A percentile compares a stretch with the other conserved stretches of the same genome.
Conservation (phyloP, 2,329 filamentous ascomycete species). For the Beauveria pseudobassiana region DNA sequence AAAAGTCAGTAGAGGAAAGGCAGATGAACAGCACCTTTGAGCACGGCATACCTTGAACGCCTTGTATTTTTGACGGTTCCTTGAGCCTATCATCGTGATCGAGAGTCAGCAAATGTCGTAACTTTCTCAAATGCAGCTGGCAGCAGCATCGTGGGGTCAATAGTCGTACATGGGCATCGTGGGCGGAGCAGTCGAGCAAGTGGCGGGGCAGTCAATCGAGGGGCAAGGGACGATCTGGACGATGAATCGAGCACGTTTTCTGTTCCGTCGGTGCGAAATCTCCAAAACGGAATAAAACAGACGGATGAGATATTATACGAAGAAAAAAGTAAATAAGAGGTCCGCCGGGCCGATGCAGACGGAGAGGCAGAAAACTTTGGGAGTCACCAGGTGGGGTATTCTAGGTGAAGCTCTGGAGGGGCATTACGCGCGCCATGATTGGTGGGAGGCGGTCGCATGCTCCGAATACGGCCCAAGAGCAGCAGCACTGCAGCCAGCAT, state of each 20-base stretch:
- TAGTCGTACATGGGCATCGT: slow-evolving; percentile 3
- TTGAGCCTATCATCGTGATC: slow-evolving; percentile 46
- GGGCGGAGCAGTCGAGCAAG: neutral
- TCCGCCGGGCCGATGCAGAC: neutral
- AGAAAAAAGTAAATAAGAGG: neutral
- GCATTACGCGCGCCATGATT: neutral
- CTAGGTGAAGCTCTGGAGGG: slow-evolving; percentile 1
- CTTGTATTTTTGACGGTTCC: slow-evolving; percentile 73
- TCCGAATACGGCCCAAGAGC: neutral
- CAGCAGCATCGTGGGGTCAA: neutral
- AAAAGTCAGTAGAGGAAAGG: slow-evolving; percentile 17
- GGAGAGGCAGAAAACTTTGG: neutral
- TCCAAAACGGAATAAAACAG: neutral
- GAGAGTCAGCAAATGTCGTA: neutral
- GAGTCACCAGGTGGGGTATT: slow-evolving; percentile 2
- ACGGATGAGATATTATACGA: neutral
- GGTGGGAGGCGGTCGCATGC: neutral
- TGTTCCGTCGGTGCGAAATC: neutral
- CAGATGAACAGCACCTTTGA: too few relatives aligned
- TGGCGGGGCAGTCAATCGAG: slow-evolving; percentile 1
- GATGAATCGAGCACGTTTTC: neutral
- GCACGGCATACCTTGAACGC: slow-evolving; percentile 35
- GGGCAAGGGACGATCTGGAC: neutral
- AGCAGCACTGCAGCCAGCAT: neutral
- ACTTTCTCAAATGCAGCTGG: neutral